Percentiles rank a stretch among this genome's conserved stretches.
Evolutionary conservation across 768 basidiomycete species (phyloP).

Genomic region (Auricularia sp.): DNA sequence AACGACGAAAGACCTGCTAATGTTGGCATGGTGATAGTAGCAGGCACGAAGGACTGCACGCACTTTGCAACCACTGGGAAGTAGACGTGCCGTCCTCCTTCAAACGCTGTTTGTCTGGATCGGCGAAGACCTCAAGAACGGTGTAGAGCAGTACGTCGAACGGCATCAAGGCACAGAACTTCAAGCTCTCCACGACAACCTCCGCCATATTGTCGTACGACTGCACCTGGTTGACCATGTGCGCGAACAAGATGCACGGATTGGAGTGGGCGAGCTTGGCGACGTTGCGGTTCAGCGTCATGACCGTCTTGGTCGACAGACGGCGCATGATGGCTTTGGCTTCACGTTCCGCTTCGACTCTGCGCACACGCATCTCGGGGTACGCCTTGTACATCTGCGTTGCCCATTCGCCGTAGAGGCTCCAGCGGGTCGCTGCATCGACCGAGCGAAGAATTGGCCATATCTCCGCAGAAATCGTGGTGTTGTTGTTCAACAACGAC

Average conservation of each 20-base stretch:
- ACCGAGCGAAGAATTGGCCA: conserved; percentile 84
- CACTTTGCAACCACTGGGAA: conserved; percentile 87
- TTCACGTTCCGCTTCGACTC: conserved; percentile 77
- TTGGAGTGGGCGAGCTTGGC: conserved; percentile 93
- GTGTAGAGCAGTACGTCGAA: conserved; percentile 89
- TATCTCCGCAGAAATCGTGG: conserved; percentile 82
- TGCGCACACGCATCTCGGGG: conserved; percentile 69
- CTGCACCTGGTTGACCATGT: conserved; percentile 89
- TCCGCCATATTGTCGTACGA: conserved; percentile 89
- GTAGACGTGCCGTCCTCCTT: conserved; percentile 90
- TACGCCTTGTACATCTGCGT: conserved; percentile 58
- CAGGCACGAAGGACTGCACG: conserved; percentile 24
- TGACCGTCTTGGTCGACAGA: conserved; percentile 73
- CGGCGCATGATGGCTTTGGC: conserved; percentile 84
- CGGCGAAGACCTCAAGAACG: conserved; percentile 78
- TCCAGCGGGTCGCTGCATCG: conserved; percentile 74
- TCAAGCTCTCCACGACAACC: conserved; percentile 80
- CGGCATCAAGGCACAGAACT: conserved; percentile 86
- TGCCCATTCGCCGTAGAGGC: conserved; percentile 94
- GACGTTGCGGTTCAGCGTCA: conserved; percentile 74
- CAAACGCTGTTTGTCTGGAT: conserved; percentile 68
- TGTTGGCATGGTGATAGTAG: conserved; percentile 12
- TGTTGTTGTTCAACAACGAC: conserved; percentile 74
- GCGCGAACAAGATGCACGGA: conserved; percentile 81
- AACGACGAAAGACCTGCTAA: conserved; percentile 78